Evolutionary conservation across 345 rosid species (phyloP).

Genomic region (Psidium friedrichsthalianum): DNA sequence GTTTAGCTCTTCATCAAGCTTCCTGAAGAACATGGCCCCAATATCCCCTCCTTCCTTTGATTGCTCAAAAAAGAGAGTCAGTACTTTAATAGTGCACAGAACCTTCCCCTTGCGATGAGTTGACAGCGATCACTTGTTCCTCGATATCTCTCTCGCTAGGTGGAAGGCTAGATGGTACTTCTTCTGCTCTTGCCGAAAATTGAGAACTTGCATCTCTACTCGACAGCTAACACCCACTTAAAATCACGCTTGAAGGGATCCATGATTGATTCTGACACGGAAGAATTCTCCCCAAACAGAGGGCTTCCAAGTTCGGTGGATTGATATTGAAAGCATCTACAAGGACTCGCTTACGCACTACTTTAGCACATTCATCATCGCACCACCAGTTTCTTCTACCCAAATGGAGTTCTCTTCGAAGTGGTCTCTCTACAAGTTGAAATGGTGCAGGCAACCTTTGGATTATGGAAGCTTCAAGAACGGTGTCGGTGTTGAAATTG

Average conservation of each 20-base stretch:
- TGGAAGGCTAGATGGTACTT: conserved; percentile 1
- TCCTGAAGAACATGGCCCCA: conserved; percentile 38
- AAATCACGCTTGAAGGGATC: conserved; percentile 89
- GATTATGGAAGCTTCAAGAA: conserved; percentile 51
- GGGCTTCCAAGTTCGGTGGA: conserved; percentile 61
- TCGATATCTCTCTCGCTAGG: conserved; percentile 23
- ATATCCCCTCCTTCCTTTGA: conserved; percentile 35
- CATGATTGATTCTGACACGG: conserved; percentile 53
- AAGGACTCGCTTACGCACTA: conserved; percentile 83
- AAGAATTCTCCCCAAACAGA: conserved; percentile 82
- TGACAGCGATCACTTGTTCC: conserved; percentile 46
- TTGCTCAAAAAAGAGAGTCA: conserved; percentile 23
- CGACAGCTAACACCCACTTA: conserved; percentile 81
- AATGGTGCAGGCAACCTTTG: conserved; percentile 60
- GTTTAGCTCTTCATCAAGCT: conserved; percentile 61
- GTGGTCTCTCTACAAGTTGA: conserved; percentile 59
- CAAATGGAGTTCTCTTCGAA: conserved; percentile 51
- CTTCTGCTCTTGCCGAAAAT: conserved; percentile 72
- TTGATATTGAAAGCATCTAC: conserved; percentile 87
- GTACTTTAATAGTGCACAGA: conserved; percentile 28
- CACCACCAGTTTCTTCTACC: conserved; percentile 86
- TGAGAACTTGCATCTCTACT: conserved; percentile 87
- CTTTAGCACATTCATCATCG: conserved; percentile 83
- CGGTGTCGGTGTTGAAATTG: conserved; percentile 25
- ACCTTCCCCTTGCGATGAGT: conserved; percentile 12